Base-by-base conservation (phyloP, 2,329 filamentous ascomycete genomes). In the Hirsutella minnesotensis region DNA sequence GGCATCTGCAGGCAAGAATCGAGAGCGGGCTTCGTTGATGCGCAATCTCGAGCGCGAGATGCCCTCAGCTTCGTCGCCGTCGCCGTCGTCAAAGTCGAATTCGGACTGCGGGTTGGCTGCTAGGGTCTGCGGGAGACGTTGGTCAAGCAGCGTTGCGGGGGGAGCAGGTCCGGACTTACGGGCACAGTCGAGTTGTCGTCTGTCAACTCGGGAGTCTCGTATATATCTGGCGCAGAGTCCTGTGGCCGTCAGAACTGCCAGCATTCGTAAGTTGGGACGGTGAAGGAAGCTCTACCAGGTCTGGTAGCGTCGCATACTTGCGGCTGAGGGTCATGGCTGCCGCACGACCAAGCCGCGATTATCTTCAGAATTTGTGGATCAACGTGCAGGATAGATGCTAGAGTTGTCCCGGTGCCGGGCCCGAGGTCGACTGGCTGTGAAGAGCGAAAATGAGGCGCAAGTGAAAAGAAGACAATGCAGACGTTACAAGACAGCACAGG, bases 201-300 rank as follows among this genome's bases (percentile, higher is more conserved):
- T 44, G 84, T 90, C 51, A 95, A 70, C 44, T 94, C 89, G 51
- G 90, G 89, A 15, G 92, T 96, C 65, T 96, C 90, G 70, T 95
- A 96, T 55, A 95, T 86, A 58, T 96, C 92, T 51, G 89, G 89
- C 22, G 89, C 88, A 43, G 83, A 84, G 65, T 95, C 89, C 85
- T 94, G 51, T 42, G 19, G 38, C 42, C 21, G 50, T 59, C 48
- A 58, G 53, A 30, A 24, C 39, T 46, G 50, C 59, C 48, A 58
- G 53, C 33, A 29, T 40, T 46, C 49, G 30, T 27, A 21, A 30
- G 15, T 19, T 35, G 3, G 7, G 10, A 45, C 19, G 44, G 49
- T 46, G 22, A 39, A 34, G 29, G 24, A 41, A 34, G 42, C 48
- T 62, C 49, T 67, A 89, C 86, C 61, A 92, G 66, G 60, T 90